Conservation (phyloP, 2,329 filamentous ascomycete genomes). For the Colletotrichum sp. region DNA sequence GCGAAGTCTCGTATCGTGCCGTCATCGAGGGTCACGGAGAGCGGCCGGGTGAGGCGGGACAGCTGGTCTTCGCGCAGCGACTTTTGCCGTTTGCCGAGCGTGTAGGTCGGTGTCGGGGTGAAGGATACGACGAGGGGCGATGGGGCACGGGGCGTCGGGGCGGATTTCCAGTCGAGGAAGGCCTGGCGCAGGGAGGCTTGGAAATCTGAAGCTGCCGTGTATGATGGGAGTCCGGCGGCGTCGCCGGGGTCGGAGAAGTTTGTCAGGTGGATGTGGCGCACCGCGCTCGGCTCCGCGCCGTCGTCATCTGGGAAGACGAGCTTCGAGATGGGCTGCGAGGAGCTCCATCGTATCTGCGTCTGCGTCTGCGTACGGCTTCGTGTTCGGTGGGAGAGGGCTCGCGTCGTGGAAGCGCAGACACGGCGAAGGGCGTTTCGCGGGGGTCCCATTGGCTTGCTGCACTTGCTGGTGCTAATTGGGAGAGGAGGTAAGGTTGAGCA, state of each 20-base stretch:
- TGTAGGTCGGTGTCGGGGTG: conserved; percentile 83
- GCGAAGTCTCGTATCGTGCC: conserved; percentile 28
- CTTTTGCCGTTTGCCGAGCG: conserved; percentile 82
- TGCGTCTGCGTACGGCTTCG: not conserved
- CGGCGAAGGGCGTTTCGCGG: not conserved
- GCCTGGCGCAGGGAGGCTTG: conserved; percentile 31
- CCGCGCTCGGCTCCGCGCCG: not conserved
- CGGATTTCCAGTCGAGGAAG: conserved; percentile 40
- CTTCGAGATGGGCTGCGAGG: not conserved
- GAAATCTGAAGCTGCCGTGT: conserved; percentile 15
- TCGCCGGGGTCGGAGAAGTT: not conserved
- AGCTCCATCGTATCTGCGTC: conserved; percentile 4
- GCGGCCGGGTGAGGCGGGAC: conserved; percentile 45
- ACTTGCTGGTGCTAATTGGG: not conserved
- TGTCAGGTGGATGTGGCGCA: conserved; percentile 19
- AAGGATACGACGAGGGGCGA: conserved; percentile 81
- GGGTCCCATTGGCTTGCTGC: not conserved
- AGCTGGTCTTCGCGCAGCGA: conserved; percentile 52
- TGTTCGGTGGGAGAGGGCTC: not conserved
- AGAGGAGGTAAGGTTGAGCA: not conserved
- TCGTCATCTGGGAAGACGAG: conserved; percentile 6
- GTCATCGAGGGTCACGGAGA: conserved; percentile 36
- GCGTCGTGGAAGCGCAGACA: not conserved
- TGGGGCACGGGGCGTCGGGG: conserved; percentile 46
- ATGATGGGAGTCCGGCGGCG: not conserved